These are phyloP conservation scores for Pleurostoma richardsiae DNA, from an alignment of 2,329 filamentous ascomycete species.

Conservation along the genomic window DNA sequence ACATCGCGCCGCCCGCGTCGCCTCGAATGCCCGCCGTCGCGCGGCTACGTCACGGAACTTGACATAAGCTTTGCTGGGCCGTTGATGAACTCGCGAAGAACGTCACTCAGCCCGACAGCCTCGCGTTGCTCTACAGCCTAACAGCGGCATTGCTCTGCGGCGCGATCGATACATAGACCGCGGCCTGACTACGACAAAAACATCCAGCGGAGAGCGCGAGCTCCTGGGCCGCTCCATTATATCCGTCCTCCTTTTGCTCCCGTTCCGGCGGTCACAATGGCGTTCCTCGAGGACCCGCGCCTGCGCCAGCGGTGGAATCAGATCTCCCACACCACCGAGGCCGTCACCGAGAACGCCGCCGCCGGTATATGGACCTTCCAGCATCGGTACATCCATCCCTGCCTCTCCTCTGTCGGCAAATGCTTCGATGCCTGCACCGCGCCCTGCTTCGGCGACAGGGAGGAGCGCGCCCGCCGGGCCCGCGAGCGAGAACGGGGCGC, in stretches of 20 bases:
- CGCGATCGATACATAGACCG: too few relatives aligned
- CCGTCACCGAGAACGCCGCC: constrained; percentile 86
- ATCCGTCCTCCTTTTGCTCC: neutral
- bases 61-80: too few relatives aligned
- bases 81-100: too few relatives aligned
- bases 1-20: too few relatives aligned
- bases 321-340: constrained; percentile 83
- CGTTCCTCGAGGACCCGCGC: constrained; percentile 73
- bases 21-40: too few relatives aligned
- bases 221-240: too few relatives aligned
- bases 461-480: constrained; percentile 66
- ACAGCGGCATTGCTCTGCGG: too few relatives aligned
- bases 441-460: constrained; percentile 65
- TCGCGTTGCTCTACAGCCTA: too few relatives aligned
- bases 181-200: too few relatives aligned
- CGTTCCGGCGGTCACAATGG: constrained; percentile 33
- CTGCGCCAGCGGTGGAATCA: constrained; percentile 92
- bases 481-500: constrained; percentile 56
- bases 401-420: constrained; percentile 61
- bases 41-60: too few relatives aligned
- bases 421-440: constrained; percentile 69
- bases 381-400: constrained; percentile 80
- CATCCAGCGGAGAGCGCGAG: neutral
- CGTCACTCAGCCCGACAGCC: too few relatives aligned
- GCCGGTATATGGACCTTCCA: constrained; percentile 86